Evolutionary conservation across 768 basidiomycete genomes (phyloP), one percentile per base, ranked within the genome.

Genomic region (Cystoderma amianthinum): DNA sequence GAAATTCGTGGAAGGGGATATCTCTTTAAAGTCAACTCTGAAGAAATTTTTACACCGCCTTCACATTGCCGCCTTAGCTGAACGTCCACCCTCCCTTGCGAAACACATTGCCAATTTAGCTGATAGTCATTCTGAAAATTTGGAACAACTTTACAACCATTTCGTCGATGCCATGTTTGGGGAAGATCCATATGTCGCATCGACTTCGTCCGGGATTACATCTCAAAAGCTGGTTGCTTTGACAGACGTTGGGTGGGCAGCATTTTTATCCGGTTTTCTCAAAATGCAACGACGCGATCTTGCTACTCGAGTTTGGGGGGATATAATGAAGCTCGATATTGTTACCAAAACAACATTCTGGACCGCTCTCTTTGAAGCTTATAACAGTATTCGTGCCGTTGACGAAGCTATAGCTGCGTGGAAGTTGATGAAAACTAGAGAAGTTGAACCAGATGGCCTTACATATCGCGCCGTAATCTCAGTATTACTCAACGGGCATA

Each of bases 401-500:
- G 64, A 68, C 2, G 70, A 78, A 39, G 78, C 83, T 9, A 59
- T 80, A 35, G 61, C 61, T 6, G 70, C 74, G 1, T 92, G 88
- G 85, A 56, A 69, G 24, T 53, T 71, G 43, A 86, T 94, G 81
- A 48, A 60, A 20, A 54, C 66, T n/a, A 60, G 70, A 44, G 71
- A 73, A 1, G 59, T 82, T 28, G 52, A 67, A 42, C 86, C 86
- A 4, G 80, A 84, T 45, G 55, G 72, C 5, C 58, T 78, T 39
- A 66, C 80, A 10, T 89, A 89, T 56, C 75, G 83, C 28, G 78
- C 85, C 17, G 62, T 91, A 32, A 74, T 93, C 36, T 66, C 71
- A n/a, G 71, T 63, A 1, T 68, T 81, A 44, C 85, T 75, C 50
- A 65, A 69, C 39, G 69, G 62, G 39, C 72, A 65, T 42, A 69